A percentile compares a stretch with the other conserved stretches of the same genome.
Conservation (phyloP, 805 yeast species). For the Priceomyces castillae region DNA sequence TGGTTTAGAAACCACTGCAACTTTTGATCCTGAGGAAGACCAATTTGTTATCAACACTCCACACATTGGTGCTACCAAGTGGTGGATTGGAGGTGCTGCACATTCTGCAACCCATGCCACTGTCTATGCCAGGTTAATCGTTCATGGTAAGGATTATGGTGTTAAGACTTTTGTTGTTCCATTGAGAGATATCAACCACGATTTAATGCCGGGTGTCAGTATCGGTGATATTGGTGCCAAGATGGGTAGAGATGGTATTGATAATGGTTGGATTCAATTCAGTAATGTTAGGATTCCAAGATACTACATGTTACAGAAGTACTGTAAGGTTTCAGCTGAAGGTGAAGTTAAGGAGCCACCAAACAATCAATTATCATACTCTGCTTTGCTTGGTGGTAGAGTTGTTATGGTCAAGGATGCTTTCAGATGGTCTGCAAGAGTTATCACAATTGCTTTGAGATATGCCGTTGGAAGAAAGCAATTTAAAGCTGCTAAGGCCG, state of each 20-base stretch:
- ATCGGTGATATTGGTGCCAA: slow-evolving; percentile 90
- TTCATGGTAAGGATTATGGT: slow-evolving; percentile 79
- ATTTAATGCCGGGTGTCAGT: slow-evolving; percentile 69
- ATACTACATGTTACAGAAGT: slow-evolving; percentile 73
- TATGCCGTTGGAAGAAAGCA: slow-evolving; percentile 87
- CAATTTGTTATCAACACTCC: slow-evolving; percentile 79
- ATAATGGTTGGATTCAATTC: slow-evolving; percentile 93
- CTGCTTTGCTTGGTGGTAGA: slow-evolving; percentile 82
- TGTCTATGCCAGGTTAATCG: slow-evolving; percentile 76
- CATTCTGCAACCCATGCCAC: slow-evolving; percentile 83
- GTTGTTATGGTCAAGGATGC: slow-evolving; percentile 85
- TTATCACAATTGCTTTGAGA: slow-evolving; percentile 76
- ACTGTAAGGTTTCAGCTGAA: slow-evolving; percentile 59
- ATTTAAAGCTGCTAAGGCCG: slow-evolving; percentile 47
- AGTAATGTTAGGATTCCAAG: slow-evolving; percentile 77
- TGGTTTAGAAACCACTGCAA: slow-evolving; percentile 83
- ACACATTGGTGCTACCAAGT: slow-evolving; percentile 83
- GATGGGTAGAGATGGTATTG: slow-evolving; percentile 93
- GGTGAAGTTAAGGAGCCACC: slow-evolving; percentile 75
- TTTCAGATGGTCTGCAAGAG: slow-evolving; percentile 71
- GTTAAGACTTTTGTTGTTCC: slow-evolving; percentile 92
- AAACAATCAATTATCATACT: slow-evolving; percentile 79
- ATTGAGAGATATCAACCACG: slow-evolving; percentile 67
- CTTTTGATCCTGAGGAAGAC: slow-evolving; percentile 60
- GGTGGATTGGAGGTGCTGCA: slow-evolving; percentile 99